These are phyloP conservation scores for Uronychia setigera DNA, from an alignment of 73 alveolate species.

Conservation along the genomic window DNA sequence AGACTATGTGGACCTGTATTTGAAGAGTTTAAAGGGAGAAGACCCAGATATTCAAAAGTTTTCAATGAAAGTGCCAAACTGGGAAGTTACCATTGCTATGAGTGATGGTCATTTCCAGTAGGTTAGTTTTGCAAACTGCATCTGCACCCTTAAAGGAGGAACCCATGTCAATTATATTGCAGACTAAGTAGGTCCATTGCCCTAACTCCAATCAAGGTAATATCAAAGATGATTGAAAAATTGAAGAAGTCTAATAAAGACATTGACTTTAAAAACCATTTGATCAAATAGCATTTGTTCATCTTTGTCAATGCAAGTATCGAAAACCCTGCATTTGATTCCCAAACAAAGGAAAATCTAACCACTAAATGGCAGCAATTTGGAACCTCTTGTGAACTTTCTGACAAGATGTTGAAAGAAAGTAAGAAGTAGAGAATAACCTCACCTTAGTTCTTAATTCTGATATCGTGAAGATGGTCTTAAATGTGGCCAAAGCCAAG, in stretches of 20 bases:
- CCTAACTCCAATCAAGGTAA: too few species aligned
- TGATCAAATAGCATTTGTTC: slow-evolving; percentile 95
- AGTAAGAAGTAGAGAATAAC: too few species aligned
- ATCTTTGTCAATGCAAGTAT: slow-evolving; percentile 96
- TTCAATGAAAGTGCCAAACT: slow-evolving; percentile 83
- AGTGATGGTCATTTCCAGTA: slow-evolving; percentile 97
- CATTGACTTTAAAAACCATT: slow-evolving; percentile 82
- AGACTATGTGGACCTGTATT: slow-evolving; percentile 93
- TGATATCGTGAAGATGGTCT: slow-evolving; percentile 93
- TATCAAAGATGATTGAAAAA: slow-evolving; percentile 71
- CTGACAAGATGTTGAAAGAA: slow-evolving; percentile 94
- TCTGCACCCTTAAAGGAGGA: slow-evolving; percentile 99
- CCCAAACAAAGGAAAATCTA: slow-evolving; percentile 98
- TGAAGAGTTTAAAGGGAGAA: slow-evolving; percentile 69
- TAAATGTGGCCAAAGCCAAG: slow-evolving; percentile 96
- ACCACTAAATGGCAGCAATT: slow-evolving; percentile 94
- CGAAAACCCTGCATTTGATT: slow-evolving; percentile 99
- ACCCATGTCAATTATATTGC: slow-evolving; percentile 98
- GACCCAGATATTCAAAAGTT: slow-evolving; percentile 64
- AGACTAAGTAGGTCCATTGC: slow-evolving; percentile 93
- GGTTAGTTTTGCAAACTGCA: slow-evolving; percentile 98
- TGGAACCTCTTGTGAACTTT: slow-evolving; percentile 94
- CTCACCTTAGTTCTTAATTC: slow-evolving; percentile 84
- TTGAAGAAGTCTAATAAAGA: slow-evolving; percentile 88
- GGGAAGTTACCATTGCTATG: slow-evolving; percentile 97